A percentile compares a stretch with the other conserved stretches of the same genome.
Conservation (phyloP, 495 filamentous ascomycete species). For the Aspergillus sparsus region DNA sequence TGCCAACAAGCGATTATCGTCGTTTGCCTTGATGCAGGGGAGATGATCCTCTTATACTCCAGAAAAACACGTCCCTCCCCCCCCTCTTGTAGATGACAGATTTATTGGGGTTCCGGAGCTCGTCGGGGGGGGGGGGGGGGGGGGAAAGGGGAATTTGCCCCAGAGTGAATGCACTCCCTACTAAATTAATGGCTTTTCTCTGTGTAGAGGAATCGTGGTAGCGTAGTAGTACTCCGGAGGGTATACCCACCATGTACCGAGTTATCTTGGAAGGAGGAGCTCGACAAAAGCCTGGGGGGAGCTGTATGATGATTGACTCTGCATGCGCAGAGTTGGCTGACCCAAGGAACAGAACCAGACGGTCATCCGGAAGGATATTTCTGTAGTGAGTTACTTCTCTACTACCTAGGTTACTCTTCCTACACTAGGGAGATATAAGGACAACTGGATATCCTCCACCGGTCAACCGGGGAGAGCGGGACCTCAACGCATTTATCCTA, state of each 20-base stretch:
- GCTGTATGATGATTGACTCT: background rate
- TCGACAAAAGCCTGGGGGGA: slow-evolving; percentile 9
- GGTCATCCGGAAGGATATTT: slow-evolving; percentile 17
- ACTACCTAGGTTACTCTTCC: background rate
- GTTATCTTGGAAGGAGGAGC: background rate
- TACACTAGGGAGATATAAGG: slow-evolving; percentile 10
- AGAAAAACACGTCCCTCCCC: background rate
- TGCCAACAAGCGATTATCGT: background rate
- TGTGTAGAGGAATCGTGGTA: background rate
- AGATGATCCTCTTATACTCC: background rate
- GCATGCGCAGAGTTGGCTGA: background rate
- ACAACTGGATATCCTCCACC: slow-evolving; percentile 18
- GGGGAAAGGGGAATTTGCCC: no score
- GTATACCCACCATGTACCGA: no score
- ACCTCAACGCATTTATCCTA: slow-evolving; percentile 25
- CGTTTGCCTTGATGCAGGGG: background rate
- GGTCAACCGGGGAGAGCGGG: slow-evolving; percentile 24
- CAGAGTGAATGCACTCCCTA: no score
- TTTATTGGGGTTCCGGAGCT: no score
- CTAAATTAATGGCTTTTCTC: background rate
- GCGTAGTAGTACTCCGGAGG: no score
- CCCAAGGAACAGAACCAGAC: slow-evolving; percentile 11
- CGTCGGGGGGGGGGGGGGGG: no score
- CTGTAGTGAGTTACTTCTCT: background rate
- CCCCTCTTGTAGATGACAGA: background rate